Base-by-base conservation (phyloP, 2,329 filamentous ascomycete species). In the Albophoma yamanashiensis region DNA sequence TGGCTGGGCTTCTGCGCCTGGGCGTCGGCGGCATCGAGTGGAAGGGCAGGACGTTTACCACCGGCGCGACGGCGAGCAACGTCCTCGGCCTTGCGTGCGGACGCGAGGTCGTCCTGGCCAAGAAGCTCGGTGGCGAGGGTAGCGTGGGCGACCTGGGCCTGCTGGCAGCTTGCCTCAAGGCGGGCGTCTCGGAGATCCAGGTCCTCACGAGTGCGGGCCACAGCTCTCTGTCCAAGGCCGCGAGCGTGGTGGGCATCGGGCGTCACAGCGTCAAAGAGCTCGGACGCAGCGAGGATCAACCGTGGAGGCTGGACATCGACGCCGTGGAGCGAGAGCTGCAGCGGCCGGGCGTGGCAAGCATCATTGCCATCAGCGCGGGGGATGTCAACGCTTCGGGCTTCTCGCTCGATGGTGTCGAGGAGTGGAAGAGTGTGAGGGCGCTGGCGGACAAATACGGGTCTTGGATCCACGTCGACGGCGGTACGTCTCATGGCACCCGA, bases 331-430 rank as follows among this genome's bases (percentile, higher is more conserved):
- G 71, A 55, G 80, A 84, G 60, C 75, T 95, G 20, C 69, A 65
- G 60, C 73, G 71, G 42, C 65, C 66, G 0, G 80, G 80, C 3
- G 79, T 82, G 15, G 89, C 82, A n/a, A 89, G 82, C 57, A 90
- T 97, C 62, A 84, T 97, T 43, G 85, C 82, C 5, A 75, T 96
- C n/a, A 92, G 91, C 50, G 89, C 88, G 7, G 90, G 90, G 1
- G 93, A 97, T 74, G 91, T 97, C 36, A 97, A 97, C 67, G 95
- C 92, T 0, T 92, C 92, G 0, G 79, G 86, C 6, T 97, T 92
- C 70, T 88, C 90, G 4, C 65, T 75, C 25, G 36, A 89, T 80
- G 39, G 82, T 77, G 1, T 64, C 72, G 77, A 79, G 4, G 85
- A 92, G 62, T 86, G 87, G 77, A 70, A 73, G 59, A 77, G 78